Evolutionary conservation across 768 basidiomycete genomes (phyloP), one percentile per base, ranked within the genome.

Genomic region (Cyclocybe aegerita): DNA sequence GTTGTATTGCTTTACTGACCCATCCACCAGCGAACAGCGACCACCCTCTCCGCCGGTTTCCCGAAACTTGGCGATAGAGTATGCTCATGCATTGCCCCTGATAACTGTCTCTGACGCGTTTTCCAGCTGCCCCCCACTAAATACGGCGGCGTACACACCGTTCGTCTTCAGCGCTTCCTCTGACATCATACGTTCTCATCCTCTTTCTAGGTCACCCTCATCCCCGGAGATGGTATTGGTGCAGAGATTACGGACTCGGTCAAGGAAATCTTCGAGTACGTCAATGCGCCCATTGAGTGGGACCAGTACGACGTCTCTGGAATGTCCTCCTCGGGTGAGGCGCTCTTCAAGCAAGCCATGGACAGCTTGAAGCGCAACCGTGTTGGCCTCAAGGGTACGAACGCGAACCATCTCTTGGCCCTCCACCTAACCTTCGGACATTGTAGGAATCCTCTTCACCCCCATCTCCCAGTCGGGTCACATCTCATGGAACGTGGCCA

Each of bases 401-500:
- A 39, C n/a, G 30, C 32, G 31, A 54, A 43, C 31, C 36, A 43
- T 38, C 43, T 12, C 41, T 14, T 11, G 44, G 7, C 50, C 39
- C 43, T 31, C 16, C 36, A 46, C 48, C 30, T 37, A 40, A 45
- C 47, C 48, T 56, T 53, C 23, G 39, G 9, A 30, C 33, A 33
- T 54, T 16, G 14, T 33, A 98, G 96, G 97, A 60, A 99, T 98
- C 63, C 88, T 99, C 58, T 98, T 95, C 78, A 99, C 97, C 39
- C 96, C 95, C 58, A 93, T 96, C 60, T 98, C 96, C 46, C 89
- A 91, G 70, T 85, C 86, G 14, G 95, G 93, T 2, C 97, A 99
- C 71, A 93, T 96, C 57, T 98, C 97, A 52, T 99, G 97, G 97
- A 99, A 99, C 67, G 97, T 99, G 52, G 97, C 97, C 56, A 98